Conservation (phyloP, 345 rosid species). For the Salix viminalis region DNA sequence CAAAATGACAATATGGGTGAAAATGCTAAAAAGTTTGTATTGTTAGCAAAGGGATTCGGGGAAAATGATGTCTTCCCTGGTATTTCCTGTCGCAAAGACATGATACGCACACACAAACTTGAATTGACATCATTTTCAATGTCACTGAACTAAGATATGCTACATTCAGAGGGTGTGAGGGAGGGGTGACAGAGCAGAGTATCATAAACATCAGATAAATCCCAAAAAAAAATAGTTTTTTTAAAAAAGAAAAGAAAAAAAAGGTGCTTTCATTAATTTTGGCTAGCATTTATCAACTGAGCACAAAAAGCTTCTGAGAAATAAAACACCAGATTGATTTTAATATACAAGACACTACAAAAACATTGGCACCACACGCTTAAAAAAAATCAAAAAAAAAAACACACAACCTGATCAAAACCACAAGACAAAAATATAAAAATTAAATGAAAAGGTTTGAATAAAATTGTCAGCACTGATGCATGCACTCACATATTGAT, state of each 20-base stretch:
- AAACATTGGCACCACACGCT: not conserved
- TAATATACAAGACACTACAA: not conserved
- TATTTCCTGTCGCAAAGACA: not conserved
- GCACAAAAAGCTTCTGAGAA: not conserved
- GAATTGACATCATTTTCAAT: not conserved
- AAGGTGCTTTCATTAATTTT: not conserved
- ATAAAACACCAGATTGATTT: not conserved
- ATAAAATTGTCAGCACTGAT: not conserved
- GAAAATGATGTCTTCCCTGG: not conserved
- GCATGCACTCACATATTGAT: not conserved
- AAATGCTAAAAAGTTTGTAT: not conserved
- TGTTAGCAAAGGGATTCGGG: not conserved
- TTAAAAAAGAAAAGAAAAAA: no score
- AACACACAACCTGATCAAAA: not conserved
- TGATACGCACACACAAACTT: not conserved
- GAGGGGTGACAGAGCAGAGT: not conserved
- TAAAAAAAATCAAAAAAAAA: not conserved
- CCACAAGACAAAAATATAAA: not conserved
- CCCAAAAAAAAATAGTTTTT: not conserved
- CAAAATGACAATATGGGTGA: slow-evolving; percentile 2
- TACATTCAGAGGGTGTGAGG: not conserved
- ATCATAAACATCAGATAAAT: not conserved
- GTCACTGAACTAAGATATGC: not conserved
- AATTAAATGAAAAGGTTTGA: not conserved
- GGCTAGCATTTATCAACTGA: not conserved